These are phyloP conservation scores for Sisymbrium altissimum DNA, from an alignment of 345 rosid genomes.

Conservation along the genomic window DNA sequence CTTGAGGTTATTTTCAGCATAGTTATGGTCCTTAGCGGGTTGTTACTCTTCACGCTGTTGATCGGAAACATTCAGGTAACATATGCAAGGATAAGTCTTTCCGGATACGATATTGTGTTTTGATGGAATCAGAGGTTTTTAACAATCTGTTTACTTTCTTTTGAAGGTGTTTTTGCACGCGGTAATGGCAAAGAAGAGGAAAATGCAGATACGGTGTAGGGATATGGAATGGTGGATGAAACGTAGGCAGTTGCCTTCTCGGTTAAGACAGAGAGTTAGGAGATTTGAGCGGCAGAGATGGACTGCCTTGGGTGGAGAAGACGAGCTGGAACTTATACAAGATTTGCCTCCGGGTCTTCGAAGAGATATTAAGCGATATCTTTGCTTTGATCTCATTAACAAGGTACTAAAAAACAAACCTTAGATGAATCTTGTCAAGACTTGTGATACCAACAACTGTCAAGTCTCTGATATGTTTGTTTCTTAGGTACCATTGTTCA, in stretches of 20 bases:
- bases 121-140: constrained; percentile 6
- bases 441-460: neutral
- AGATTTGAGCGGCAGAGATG: constrained; percentile 74
- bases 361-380: constrained; percentile 77
- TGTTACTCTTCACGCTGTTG: constrained; percentile 77
- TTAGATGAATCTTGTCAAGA: neutral
- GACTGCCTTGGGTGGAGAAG: constrained; percentile 70
- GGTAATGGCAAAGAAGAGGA: constrained; percentile 71
- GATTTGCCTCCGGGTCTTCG: constrained; percentile 88
- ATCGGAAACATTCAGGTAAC: constrained; percentile 85
- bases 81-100: constrained; percentile 6
- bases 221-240: constrained; percentile 98
- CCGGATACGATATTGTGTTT: neutral
- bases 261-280: constrained; percentile 71
- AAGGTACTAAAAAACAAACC: constrained; percentile 42
- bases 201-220: constrained; percentile 73
- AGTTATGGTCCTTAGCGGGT: constrained; percentile 66
- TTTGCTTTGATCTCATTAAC: constrained; percentile 79
- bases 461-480: neutral
- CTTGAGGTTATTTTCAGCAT: constrained; percentile 78
- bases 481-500: constrained; percentile 74
- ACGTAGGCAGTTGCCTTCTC: constrained; percentile 80
- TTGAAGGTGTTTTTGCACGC: constrained; percentile 68
- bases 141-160: neutral
- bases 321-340: constrained; percentile 63